phyloP scores from a whole-genome alignment of 805 yeast genomes.

The Yamadazyma philogaea region DNA sequence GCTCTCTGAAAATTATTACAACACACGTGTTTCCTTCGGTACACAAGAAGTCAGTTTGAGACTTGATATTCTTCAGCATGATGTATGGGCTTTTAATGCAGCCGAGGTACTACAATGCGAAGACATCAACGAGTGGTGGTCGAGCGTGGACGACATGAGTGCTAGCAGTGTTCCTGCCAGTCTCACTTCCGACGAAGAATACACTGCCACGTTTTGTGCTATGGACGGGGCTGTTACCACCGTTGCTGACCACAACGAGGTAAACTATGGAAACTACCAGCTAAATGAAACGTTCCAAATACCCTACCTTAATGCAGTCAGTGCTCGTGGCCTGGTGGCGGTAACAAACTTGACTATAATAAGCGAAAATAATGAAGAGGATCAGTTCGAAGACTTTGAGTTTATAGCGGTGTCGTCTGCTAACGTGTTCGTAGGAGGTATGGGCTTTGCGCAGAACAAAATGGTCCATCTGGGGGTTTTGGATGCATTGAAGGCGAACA shows the following conservation, averaged over 20 bases:
- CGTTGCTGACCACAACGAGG: slow-evolving; percentile 13
- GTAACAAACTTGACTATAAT: slow-evolving; percentile 24
- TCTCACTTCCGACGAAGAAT: slow-evolving; percentile 21
- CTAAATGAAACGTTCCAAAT: slow-evolving; percentile 11
- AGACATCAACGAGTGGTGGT: slow-evolving; percentile 19
- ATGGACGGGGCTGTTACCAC: slow-evolving; percentile 20
- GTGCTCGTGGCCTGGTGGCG: slow-evolving; percentile 26
- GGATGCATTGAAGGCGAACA: slow-evolving; percentile 16
- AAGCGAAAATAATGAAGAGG: slow-evolving; percentile 9
- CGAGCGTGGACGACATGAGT: neutral
- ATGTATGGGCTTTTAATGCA: slow-evolving; percentile 36
- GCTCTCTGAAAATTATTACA: slow-evolving; percentile 7
- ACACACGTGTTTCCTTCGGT: slow-evolving; percentile 13
- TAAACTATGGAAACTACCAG: neutral
- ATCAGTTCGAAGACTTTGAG: slow-evolving; percentile 21
- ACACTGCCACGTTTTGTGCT: slow-evolving; percentile 26
- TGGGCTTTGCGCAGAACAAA: slow-evolving; percentile 34
- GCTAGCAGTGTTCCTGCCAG: neutral
- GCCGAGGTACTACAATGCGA: slow-evolving; percentile 23
- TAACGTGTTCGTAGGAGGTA: slow-evolving; percentile 26
- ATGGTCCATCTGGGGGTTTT: slow-evolving; percentile 27
- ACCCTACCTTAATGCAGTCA: slow-evolving; percentile 27
- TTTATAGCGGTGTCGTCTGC: slow-evolving; percentile 27
- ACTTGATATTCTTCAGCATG: slow-evolving; percentile 36
- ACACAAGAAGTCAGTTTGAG: slow-evolving; percentile 19